Base-by-base conservation (phyloP, 176 grass and related monocot genomes). In the Hsuehochloa calcarea region DNA sequence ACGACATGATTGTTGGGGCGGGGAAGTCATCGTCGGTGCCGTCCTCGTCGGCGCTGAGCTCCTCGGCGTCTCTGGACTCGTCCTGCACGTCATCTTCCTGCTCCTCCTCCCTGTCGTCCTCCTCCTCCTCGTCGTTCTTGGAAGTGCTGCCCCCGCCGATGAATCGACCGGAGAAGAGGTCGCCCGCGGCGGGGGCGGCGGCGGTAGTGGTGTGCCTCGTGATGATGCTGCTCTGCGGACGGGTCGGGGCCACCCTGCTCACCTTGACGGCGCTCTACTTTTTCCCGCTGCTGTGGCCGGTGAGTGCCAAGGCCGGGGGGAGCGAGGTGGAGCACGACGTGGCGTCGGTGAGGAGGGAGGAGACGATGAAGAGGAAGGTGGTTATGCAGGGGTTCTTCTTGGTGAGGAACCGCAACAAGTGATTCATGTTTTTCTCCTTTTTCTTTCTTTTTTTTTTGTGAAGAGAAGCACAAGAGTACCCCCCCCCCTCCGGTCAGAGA, bases 191-290 rank as follows among this genome's bases (percentile, higher is more conserved):
- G 10, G 82, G 82, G 0, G 85, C 16, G 13, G 82, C 63, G 6
- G 72, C 83, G 16, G 68, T 88, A 12, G 29, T 88, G 5, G 62
- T 90, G 68, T 80, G 92, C 86, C 82, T 93, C 12, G 55, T 85
- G 10, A 71, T 88, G 92, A 47, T 90, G 68, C 39, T 88, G 25
- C 20, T 90, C 74, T 86, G 78, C 74, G 92, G 85, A 61, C 78
- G 82, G 39, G 6, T 88, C 1, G 83, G 7, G 22, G 85, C 92
- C 26, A 90, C 86, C 43, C 62, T 90, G 45, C 79, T 90, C 68
- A 83, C 56, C 61, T 85, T 86, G 44, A 69, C 69, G 5, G 86
- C 64, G 35, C 68, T 93, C 74, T 90, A 81, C 86, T 41, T 88
- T 1, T 67, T 86, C 10, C 82, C 83, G 1, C 35, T 52, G 1